phyloP scores from a whole-genome alignment of 2,329 filamentous ascomycete species.

The Trichoderma oligosporum region DNA sequence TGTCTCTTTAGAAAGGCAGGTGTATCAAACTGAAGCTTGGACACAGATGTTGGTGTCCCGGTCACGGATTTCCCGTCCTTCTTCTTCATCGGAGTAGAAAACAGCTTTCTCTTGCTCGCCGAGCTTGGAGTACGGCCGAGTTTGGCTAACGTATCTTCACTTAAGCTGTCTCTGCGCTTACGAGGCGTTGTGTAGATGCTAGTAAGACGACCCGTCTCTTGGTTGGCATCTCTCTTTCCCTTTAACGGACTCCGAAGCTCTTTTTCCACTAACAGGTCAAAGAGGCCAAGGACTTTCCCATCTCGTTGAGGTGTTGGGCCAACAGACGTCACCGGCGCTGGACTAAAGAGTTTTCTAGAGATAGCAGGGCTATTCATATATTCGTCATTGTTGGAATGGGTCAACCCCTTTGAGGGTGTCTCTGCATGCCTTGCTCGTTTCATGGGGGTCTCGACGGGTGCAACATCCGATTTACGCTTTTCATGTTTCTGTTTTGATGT shows the following conservation, averaged over 20 bases:
- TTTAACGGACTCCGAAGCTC: constrained; percentile 50
- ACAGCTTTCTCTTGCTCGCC: constrained; percentile 58
- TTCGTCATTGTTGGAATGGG: constrained; percentile 36
- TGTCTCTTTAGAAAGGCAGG: constrained; percentile 63
- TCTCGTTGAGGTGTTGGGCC: constrained; percentile 79
- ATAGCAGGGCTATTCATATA: constrained; percentile 54
- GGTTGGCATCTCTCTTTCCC: constrained; percentile 23
- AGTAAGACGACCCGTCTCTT: constrained; percentile 9
- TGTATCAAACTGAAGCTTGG: constrained; percentile 60
- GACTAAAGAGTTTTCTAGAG: constrained; percentile 58
- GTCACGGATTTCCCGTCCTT: constrained; percentile 37
- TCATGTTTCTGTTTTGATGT: constrained; percentile 27
- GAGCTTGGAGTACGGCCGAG: constrained; percentile 51
- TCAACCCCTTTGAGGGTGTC: constrained; percentile 44
- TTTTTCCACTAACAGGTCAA: constrained; percentile 61
- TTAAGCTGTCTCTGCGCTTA: constrained; percentile 36
- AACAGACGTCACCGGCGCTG: constrained; percentile 56
- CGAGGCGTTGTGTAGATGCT: constrained; percentile 44
- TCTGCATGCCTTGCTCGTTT: constrained; percentile 48
- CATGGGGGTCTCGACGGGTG: constrained; percentile 44
- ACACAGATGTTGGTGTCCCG: constrained; percentile 48
- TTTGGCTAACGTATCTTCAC: constrained; percentile 30
- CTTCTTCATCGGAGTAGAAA: constrained; percentile 61
- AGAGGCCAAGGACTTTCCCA: constrained; percentile 71
- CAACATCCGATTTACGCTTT: constrained; percentile 42